Evolutionary conservation across 495 filamentous ascomycete species (phyloP), one percentile per base, ranked within the genome.

Genomic region (Penicillium crystallinum): DNA sequence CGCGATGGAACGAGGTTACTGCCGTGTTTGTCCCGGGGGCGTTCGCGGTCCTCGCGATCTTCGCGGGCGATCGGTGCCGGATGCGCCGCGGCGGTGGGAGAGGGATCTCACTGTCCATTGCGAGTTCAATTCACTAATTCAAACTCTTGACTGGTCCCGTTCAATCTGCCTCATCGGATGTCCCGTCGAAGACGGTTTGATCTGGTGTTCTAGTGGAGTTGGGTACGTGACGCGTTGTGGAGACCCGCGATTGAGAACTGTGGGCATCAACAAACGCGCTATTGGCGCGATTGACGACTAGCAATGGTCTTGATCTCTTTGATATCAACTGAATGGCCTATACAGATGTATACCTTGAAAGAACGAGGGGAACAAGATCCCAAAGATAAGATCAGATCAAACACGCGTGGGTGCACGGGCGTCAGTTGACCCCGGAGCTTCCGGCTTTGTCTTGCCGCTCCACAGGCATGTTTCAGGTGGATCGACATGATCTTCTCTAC

Each of bases 91-190:
- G 70, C 19, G 73, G 73, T 31, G 73, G 73, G 14, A 76, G 70
- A 18, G 73, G 72, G 25, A 74, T 43, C 54, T 76, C 73, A 58
- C 59, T 63, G 42, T 75, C 73, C 73, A 75, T 76, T 55, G 34
- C 56, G 25, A 44, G 17, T 12, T 38, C 9, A 41, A 8, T 44
- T 57, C 35, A 40, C 42, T 30, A 22, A 39, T 33, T 30, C 37
- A 33, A 29, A 37, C 46, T 35, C 43, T 22, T 30, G 14, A 15
- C 27, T 21, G 11, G 27, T 41, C 7, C 6, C 23, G 15, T 4
- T 17, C 38, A 21, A 31, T 21, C 53, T 49, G 27, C 40, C 14
- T 38, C 40, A 53, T 51, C 29, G 31, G 27, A 19, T 9, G 30
- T 39, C 6, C 21, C 14, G 12, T 49, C 17, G 22, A 40, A 25